phyloP scores from a whole-genome alignment of 1,284 basidiomycete species.

The Lentinus polychrous region DNA sequence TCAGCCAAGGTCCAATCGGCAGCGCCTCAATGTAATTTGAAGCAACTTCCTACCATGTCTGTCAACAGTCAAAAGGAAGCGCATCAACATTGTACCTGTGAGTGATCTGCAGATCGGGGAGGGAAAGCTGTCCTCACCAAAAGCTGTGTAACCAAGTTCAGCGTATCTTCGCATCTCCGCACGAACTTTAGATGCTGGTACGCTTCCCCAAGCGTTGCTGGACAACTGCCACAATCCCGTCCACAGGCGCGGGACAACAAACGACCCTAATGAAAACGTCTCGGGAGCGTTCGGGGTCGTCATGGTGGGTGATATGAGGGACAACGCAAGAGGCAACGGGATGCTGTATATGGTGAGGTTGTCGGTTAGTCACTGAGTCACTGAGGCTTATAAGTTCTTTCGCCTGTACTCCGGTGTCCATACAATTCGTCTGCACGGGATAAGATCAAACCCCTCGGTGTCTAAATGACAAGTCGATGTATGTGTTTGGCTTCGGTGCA shows the following conservation, averaged over 20 bases:
- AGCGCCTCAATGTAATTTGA: neutral
- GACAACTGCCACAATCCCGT: slow-evolving; percentile 80
- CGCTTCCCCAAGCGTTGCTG: slow-evolving; percentile 75
- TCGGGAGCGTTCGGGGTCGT: slow-evolving; percentile 31
- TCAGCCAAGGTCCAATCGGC: too few relatives aligned
- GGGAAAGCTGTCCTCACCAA: slow-evolving; percentile 40
- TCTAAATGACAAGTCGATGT: too few relatives aligned
- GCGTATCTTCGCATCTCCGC: slow-evolving; percentile 61
- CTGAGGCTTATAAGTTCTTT: too few relatives aligned
- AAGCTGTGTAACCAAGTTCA: slow-evolving; percentile 62
- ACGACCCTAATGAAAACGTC: slow-evolving; percentile 54
- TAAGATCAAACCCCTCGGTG: too few relatives aligned
- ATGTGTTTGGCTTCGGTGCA: too few relatives aligned
- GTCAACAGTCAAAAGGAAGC: neutral
- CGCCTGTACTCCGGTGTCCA: too few relatives aligned
- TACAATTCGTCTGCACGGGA: too few relatives aligned
- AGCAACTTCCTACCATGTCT: slow-evolving; percentile 1
- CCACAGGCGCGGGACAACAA: slow-evolving; percentile 59
- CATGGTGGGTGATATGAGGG: neutral
- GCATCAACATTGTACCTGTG: too few relatives aligned
- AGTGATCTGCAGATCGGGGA: neutral
- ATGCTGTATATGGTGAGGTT: too few relatives aligned
- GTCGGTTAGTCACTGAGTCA: too few relatives aligned
- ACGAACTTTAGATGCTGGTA: slow-evolving; percentile 57
- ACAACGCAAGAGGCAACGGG: too few relatives aligned